Conservation (phyloP, 2,329 filamentous ascomycete genomes). For the Ophiostoma ips region DNA sequence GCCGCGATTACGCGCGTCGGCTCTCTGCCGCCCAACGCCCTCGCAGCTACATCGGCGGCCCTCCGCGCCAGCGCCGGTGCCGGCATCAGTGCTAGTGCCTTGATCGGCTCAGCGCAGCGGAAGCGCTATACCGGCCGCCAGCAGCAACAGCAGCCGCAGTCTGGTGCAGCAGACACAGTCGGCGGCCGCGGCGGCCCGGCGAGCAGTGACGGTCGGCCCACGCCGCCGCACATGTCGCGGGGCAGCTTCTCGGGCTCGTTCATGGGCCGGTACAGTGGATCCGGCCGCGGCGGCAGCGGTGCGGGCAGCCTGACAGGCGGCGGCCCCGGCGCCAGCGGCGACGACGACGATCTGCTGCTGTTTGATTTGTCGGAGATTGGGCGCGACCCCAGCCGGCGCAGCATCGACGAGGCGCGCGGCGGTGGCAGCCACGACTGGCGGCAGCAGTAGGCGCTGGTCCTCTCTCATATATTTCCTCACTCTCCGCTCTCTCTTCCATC, state of each 20-base stretch:
- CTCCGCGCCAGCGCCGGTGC: not conserved
- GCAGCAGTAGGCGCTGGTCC: not conserved
- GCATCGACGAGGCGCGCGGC: slow-evolving; percentile 37
- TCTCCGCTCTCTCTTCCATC: not conserved
- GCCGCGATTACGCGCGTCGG: not conserved
- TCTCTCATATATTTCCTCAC: not conserved
- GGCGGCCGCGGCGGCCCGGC: too few relatives aligned
- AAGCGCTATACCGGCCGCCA: slow-evolving; percentile 9
- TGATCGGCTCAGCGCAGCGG: slow-evolving; percentile 5
- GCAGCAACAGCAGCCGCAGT: not conserved
- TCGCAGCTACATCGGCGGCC: not conserved
- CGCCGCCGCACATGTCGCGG: slow-evolving; percentile 27
- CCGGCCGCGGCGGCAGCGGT: not conserved
- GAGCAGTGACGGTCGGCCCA: slow-evolving; percentile 18
- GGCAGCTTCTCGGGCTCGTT: slow-evolving; percentile 31
- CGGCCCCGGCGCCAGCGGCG: slow-evolving; percentile 24
- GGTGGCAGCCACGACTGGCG: not conserved
- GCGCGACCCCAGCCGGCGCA: slow-evolving; percentile 30
- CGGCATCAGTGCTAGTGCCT: not conserved
- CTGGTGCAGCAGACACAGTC: slow-evolving; percentile 3
- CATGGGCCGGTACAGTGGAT: slow-evolving; percentile 13
- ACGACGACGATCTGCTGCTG: slow-evolving; percentile 55
- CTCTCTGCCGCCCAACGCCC: slow-evolving; percentile 1
- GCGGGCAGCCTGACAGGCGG: slow-evolving; percentile 16
- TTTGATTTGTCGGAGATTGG: slow-evolving; percentile 59